These are phyloP conservation scores for Umbelopsis vinacea DNA, from an alignment of 192 early-diverging fungal genomes.

Conservation along the genomic window DNA sequence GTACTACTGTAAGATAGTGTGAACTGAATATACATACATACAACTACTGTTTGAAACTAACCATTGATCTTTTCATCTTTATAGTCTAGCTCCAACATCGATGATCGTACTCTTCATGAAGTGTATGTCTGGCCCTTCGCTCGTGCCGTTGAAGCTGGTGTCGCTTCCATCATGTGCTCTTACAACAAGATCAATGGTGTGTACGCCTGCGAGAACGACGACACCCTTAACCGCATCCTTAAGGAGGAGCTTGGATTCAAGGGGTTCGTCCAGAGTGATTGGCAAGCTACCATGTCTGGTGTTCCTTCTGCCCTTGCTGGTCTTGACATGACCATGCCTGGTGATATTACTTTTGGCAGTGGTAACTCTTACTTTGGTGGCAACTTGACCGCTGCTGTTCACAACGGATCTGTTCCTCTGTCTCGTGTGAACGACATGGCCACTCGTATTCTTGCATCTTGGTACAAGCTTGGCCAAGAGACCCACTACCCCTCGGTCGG, in stretches of 20 bases:
- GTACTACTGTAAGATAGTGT: slow-evolving; percentile 15
- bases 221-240: slow-evolving; percentile 33
- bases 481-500: not conserved
- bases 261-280: slow-evolving; percentile 47
- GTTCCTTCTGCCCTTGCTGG: slow-evolving; percentile 6
- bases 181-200: slow-evolving; percentile 62
- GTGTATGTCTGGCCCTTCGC: slow-evolving; percentile 64
- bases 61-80: not conserved
- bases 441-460: slow-evolving; percentile 37
- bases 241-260: slow-evolving; percentile 57
- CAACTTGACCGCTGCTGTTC: not conserved
- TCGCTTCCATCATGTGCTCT: slow-evolving; percentile 60
- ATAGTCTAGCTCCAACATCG: slow-evolving; percentile 46
- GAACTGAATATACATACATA: not conserved
- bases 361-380: slow-evolving; percentile 5
- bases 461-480: slow-evolving; percentile 38
- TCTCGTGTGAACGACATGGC: slow-evolving; percentile 17
- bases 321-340: slow-evolving; percentile 21
- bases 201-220: slow-evolving; percentile 53
- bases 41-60: not conserved
- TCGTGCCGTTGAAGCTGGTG: slow-evolving; percentile 54
- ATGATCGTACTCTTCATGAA: slow-evolving; percentile 61
- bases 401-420: slow-evolving; percentile 9
- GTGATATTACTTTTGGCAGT: not conserved
- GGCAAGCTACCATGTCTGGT: slow-evolving; percentile 15